phyloP scores from a whole-genome alignment of 192 early-diverging fungal genomes.

The Backusella macrospora region DNA sequence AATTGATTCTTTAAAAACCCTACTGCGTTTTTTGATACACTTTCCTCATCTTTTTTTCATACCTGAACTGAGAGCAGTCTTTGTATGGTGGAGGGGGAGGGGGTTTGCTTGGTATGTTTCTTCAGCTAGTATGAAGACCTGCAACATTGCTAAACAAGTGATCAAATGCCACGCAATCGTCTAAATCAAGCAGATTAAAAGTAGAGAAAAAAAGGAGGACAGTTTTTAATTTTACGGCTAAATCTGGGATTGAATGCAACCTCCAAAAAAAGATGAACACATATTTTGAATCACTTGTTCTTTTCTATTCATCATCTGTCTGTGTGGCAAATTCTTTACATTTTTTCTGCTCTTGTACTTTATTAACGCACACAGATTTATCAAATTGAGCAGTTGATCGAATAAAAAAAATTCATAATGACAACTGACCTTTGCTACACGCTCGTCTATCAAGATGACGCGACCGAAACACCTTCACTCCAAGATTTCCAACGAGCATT shows the following conservation, averaged over 20 bases:
- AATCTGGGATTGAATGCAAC: not conserved
- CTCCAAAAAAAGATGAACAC: not conserved
- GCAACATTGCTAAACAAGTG: too few species aligned
- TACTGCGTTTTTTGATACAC: too few species aligned
- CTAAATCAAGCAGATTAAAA: too few species aligned
- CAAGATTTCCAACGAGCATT: constrained; percentile 77
- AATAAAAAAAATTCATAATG: not conserved
- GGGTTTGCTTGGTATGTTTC: too few species aligned
- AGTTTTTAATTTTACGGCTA: not conserved
- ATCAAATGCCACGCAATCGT: too few species aligned
- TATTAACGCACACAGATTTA: not conserved
- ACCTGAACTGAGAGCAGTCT: too few species aligned
- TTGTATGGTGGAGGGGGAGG: too few species aligned
- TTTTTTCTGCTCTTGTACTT: not conserved
- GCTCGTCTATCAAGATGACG: constrained; percentile 64
- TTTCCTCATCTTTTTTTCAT: too few species aligned
- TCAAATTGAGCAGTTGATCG: not conserved
- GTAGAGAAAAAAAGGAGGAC: not conserved
- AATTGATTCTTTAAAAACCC: too few species aligned
- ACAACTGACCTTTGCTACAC: constrained; percentile 40
- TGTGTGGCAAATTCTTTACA: not conserved
- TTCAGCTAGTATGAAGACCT: too few species aligned
- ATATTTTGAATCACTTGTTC: not conserved
- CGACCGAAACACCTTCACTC: constrained; percentile 66
- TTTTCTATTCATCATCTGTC: not conserved